Conservation (phyloP, 768 basidiomycete species). For the Naematelia aurantialba region DNA sequence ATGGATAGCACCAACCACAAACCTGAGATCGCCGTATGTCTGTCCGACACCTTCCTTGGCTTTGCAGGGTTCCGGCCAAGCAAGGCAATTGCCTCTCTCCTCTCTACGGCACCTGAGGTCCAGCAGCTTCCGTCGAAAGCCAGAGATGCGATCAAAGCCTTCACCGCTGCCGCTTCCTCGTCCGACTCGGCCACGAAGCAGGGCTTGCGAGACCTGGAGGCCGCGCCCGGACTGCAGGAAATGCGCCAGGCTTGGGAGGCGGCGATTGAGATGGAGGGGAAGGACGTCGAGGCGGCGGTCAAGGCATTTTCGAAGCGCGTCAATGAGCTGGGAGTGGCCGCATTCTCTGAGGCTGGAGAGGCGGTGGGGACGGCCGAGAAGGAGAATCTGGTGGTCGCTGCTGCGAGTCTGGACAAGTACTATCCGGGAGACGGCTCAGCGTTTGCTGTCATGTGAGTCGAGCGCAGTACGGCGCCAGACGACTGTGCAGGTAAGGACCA, state of each 20-base stretch:
- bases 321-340: constrained; percentile 53
- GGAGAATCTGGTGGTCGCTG: constrained; percentile 29
- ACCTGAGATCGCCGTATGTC: constrained; percentile 63
- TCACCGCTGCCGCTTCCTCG: constrained; percentile 52
- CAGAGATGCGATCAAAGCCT: constrained; percentile 55
- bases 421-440: constrained; percentile 36
- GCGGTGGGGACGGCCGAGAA: constrained; percentile 17
- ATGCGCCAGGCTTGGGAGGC: constrained; percentile 56
- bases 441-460: constrained; percentile 27
- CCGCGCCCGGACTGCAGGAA: constrained; percentile 52
- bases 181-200: neutral
- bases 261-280: constrained; percentile 8
- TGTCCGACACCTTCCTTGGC: constrained; percentile 74
- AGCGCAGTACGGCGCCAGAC: neutral
- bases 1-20: constrained; percentile 40
- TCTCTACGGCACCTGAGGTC: constrained; percentile 69
- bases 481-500: constrained; percentile 49
- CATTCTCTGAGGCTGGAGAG: constrained; percentile 16
- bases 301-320: constrained; percentile 56
- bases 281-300: constrained; percentile 27
- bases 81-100: constrained; percentile 60
- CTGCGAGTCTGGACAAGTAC: constrained; percentile 26
- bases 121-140: constrained; percentile 60
- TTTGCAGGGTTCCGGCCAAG: constrained; percentile 89
- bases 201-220: constrained; percentile 59